phyloP scores from a whole-genome alignment of 495 filamentous ascomycete species.

The Chaetomium tenue region DNA sequence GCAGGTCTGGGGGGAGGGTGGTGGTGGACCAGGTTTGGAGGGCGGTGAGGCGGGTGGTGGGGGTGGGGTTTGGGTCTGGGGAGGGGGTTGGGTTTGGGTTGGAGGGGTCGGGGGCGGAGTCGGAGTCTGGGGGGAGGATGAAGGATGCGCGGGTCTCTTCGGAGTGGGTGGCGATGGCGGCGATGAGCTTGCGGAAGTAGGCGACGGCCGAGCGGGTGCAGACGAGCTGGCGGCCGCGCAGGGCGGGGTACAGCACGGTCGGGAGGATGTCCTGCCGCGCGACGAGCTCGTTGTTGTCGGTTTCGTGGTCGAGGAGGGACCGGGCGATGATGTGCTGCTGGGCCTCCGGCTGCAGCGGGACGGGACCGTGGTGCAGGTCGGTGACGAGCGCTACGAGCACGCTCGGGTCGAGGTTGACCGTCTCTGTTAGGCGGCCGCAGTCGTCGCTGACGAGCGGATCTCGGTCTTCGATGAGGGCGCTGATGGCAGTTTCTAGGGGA shows the following conservation, averaged over 20 bases:
- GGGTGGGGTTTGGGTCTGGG: too few relatives aligned
- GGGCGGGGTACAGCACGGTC: slow-evolving; percentile 38
- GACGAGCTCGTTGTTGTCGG: slow-evolving; percentile 33
- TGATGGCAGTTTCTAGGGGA: slow-evolving; percentile 23
- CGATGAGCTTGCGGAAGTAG: slow-evolving; percentile 43
- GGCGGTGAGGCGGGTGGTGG: slow-evolving; percentile 12
- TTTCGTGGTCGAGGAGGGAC: slow-evolving; percentile 38
- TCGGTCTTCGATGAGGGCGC: slow-evolving; percentile 27
- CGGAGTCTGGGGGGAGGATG: slow-evolving; percentile 31
- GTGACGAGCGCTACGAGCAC: slow-evolving; percentile 42
- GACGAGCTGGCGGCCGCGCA: slow-evolving; percentile 38
- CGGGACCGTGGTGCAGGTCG: slow-evolving; percentile 42
- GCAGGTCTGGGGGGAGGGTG: slow-evolving; percentile 30
- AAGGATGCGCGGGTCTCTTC: slow-evolving; percentile 39
- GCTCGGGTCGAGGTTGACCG: slow-evolving; percentile 44
- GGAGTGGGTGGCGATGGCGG: slow-evolving; percentile 38
- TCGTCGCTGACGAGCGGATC: slow-evolving; percentile 28
- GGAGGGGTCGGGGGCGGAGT: too few relatives aligned
- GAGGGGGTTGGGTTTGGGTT: too few relatives aligned
- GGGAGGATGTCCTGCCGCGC: slow-evolving; percentile 36
- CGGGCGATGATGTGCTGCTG: slow-evolving; percentile 39
- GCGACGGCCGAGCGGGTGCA: slow-evolving; percentile 39
- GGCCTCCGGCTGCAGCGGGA: slow-evolving; percentile 30
- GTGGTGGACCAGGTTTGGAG: slow-evolving; percentile 33
- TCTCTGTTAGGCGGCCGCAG: slow-evolving; percentile 33